Evolutionary conservation across 352 stramenopile species (phyloP).

Genomic region (Globisporangium middletonii): DNA sequence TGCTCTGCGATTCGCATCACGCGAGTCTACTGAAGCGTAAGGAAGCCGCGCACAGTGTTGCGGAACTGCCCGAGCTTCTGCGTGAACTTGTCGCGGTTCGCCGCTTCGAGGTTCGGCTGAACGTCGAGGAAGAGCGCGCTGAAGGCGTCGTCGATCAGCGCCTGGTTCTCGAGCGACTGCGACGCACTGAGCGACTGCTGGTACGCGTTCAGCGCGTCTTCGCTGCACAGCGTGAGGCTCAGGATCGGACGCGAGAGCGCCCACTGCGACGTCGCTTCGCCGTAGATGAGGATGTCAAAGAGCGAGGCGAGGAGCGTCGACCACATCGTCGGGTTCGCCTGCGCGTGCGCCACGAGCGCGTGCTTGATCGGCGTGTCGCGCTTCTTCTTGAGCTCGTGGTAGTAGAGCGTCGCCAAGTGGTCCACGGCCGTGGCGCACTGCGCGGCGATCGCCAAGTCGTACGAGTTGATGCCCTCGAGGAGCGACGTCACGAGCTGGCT

Average conservation of each 20-base stretch:
- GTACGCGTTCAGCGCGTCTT: constrained; percentile 90
- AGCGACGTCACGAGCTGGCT: constrained; percentile 95
- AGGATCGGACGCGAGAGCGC: constrained; percentile 96
- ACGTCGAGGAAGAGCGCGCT: constrained; percentile 95
- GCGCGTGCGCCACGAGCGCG: constrained; percentile 88
- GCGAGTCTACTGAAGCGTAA: constrained; percentile 80
- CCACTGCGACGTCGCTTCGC: constrained; percentile 96
- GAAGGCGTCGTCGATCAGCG: constrained; percentile 94
- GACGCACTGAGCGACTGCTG: constrained; percentile 94
- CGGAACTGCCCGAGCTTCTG: constrained; percentile 96
- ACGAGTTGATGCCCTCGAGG: constrained; percentile 83
- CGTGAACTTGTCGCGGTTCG: constrained; percentile 98
- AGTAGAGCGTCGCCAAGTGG: constrained; percentile 90
- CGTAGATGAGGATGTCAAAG: constrained; percentile 97
- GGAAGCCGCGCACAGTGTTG: constrained; percentile 91
- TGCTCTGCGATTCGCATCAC: constrained; percentile 1
- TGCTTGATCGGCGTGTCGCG: constrained; percentile 93
- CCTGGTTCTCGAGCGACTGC: constrained; percentile 91
- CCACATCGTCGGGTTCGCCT: constrained; percentile 92
- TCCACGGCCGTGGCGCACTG: constrained; percentile 96
- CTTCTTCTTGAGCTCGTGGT: constrained; percentile 96
- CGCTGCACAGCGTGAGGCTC: constrained; percentile 94
- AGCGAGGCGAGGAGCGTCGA: constrained; percentile 84
- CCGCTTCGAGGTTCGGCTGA: constrained; percentile 92
- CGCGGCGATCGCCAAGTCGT: constrained; percentile 90